Evolutionary conservation across 106 monocot genomes (phyloP), one percentile per base, ranked within the genome.

Genomic region (Amphibolis antarctica): DNA sequence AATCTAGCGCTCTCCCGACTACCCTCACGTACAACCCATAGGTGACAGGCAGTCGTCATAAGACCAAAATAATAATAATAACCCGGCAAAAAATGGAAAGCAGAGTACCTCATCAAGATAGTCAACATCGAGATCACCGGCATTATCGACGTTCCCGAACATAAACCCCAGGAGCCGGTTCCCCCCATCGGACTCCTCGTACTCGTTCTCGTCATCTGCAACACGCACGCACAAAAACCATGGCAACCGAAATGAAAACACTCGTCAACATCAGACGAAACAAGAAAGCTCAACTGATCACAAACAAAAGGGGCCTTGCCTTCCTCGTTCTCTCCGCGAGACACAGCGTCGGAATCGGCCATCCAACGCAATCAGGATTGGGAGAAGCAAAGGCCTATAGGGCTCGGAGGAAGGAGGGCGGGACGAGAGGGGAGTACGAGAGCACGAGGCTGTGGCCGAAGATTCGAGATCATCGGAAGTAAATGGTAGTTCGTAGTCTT

Each of bases 61-160:
- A n/a, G n/a, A n/a, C n/a, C n/a, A 36, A 36, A 36, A 36, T 36
- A 36, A 36, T 36, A 36, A 36, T 36, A 36, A 36, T 36, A 36
- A 36, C 36, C 36, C 36, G 7, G 36, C 7, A 36, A 55, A 42
- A 59, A 66, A 29, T 14, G 44, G 12, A 28, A 12, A 56, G 0
- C 13, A 56, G 12, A 56, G 24, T 81, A 96, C 96, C 96, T 86
- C 86, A 49, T 96, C 96, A 70, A 98, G 85, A 73, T 98, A 91
- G 76, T 98, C 98, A 13, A 68, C 85, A 75, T 98, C 98, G 31
- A 98, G 85, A 75, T 81, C 98, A 22, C 98, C 98, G 13, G 86
- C 74, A 71, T 73, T 54, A 68, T 85, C 90, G 50, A 98, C 90
- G 66, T 98, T 98, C 30, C 98, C 98, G 70, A 98, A 98, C 98